A percentile compares a stretch with the other conserved stretches of the same genome.
phyloP scores from a whole-genome alignment of 2,329 filamentous ascomycete genomes.

The Emmonsia crescens region DNA sequence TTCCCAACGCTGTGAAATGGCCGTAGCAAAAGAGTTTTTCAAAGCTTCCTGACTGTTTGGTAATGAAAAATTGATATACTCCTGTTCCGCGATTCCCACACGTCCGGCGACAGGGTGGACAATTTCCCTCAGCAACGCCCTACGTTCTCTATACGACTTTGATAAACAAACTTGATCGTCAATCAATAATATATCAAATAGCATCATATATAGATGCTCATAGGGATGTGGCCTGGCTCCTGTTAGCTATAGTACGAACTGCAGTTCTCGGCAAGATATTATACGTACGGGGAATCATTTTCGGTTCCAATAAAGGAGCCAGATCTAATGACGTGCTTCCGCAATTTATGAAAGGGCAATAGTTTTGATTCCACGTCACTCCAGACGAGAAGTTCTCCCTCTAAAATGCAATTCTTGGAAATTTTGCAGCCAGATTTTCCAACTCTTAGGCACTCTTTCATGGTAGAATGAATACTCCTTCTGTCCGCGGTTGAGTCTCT shows the following conservation, averaged over 20 bases:
- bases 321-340: slow-evolving; percentile 66
- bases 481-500: slow-evolving; percentile 76
- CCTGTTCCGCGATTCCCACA: slow-evolving; percentile 56
- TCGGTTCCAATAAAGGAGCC: slow-evolving; percentile 58
- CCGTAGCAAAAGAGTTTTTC: slow-evolving; percentile 54
- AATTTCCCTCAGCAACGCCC: slow-evolving; percentile 47
- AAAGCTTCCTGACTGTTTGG: slow-evolving; percentile 44
- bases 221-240: slow-evolving; percentile 35
- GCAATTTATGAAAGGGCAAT: slow-evolving; percentile 68
- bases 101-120: slow-evolving; percentile 47
- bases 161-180: slow-evolving; percentile 45
- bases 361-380: slow-evolving; percentile 55
- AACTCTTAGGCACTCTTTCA: slow-evolving; percentile 55
- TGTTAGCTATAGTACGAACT: slow-evolving; percentile 10
- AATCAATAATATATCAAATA: slow-evolving; percentile 49
- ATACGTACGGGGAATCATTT: slow-evolving; percentile 54
- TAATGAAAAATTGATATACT: slow-evolving; percentile 55
- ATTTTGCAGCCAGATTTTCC: slow-evolving; percentile 49
- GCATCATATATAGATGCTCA: slow-evolving; percentile 51
- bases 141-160: slow-evolving; percentile 31
- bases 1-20: slow-evolving; percentile 58
- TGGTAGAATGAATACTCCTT: slow-evolving; percentile 48
- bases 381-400: slow-evolving; percentile 75
- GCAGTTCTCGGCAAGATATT: background rate
- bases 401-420: slow-evolving; percentile 59